Evolutionary conservation across 2,329 filamentous ascomycete species (phyloP).

Genomic region (Chalaropsis ovoidea): DNA sequence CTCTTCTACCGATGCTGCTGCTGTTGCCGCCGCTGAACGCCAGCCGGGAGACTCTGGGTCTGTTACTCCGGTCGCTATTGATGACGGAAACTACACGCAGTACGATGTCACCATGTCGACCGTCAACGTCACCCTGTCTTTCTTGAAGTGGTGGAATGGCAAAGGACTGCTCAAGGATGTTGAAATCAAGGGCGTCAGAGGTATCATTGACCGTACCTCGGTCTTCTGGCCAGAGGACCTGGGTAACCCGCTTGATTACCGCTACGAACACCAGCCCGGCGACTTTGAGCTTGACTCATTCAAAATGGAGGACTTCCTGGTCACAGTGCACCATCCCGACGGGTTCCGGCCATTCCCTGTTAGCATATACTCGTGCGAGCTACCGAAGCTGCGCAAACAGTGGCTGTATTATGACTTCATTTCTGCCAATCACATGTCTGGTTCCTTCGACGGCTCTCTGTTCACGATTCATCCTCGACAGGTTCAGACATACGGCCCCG

Average conservation of each 20-base stretch:
- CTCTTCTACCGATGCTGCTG: constrained; percentile 72
- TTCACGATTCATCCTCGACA: constrained; percentile 96
- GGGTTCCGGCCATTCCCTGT: constrained; percentile 90
- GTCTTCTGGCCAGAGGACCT: constrained; percentile 57
- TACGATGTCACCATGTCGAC: constrained; percentile 92
- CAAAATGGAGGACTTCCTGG: constrained; percentile 84
- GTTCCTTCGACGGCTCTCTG: constrained; percentile 86
- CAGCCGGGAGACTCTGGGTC: constrained; percentile 39
- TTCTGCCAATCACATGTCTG: constrained; percentile 90
- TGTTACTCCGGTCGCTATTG: constrained; percentile 42
- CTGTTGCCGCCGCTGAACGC: constrained; percentile 67
- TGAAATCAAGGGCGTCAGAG: constrained; percentile 84
- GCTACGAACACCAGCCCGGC: constrained; percentile 76
- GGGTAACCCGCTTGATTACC: constrained; percentile 74
- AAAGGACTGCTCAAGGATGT: constrained; percentile 86
- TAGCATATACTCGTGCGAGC: constrained; percentile 90
- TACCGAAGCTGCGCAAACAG: constrained; percentile 85
- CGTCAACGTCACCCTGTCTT: constrained; percentile 91
- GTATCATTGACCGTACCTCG: constrained; percentile 80
- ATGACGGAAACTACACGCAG: constrained; percentile 95
- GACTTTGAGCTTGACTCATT: constrained; percentile 97
- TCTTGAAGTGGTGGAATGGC: constrained; percentile 98
- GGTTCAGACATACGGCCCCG: constrained; percentile 45
- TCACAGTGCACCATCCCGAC: constrained; percentile 83
- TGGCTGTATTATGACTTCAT: constrained; percentile 98